These are phyloP conservation scores for Pouteria glomerata DNA, from an alignment of 148 eudicot species.

Conservation along the genomic window DNA sequence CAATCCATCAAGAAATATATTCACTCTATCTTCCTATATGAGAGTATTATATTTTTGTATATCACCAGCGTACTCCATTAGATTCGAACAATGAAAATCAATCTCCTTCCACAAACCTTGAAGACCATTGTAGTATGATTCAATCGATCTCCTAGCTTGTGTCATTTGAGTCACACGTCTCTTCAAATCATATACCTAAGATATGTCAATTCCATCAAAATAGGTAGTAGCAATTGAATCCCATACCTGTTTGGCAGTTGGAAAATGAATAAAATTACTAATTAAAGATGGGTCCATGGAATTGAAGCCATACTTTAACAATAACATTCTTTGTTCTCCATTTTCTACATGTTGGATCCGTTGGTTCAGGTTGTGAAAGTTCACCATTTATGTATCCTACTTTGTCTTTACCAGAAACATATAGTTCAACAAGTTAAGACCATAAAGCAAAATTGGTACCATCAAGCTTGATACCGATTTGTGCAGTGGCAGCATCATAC, in stretches of 20 bases:
- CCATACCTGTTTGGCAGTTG: neutral
- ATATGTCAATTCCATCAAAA: constrained; percentile 1
- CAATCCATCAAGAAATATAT: neutral
- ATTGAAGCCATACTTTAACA: constrained; percentile 7
- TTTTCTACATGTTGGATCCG: constrained; percentile 1
- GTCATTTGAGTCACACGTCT: neutral
- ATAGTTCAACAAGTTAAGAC: constrained; percentile 1
- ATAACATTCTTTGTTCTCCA: constrained; percentile 1
- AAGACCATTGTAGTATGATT: constrained; percentile 7
- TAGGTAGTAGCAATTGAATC: constrained; percentile 7
- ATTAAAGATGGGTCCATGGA: neutral
- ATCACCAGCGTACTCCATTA: neutral
- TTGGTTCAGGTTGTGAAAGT: neutral
- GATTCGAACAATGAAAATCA: constrained; percentile 3
- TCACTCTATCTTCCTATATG: constrained; percentile 2
- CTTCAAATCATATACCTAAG: constrained; percentile 3
- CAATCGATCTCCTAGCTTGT: constrained; percentile 1
- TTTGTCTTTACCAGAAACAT: neutral
- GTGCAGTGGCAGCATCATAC: constrained; percentile 1
- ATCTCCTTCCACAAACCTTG: constrained; percentile 7
- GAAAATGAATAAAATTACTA: neutral
- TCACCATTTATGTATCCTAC: constrained; percentile 1
- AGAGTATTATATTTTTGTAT: neutral
- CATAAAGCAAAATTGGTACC: constrained; percentile 8
- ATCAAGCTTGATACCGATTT: constrained; percentile 14